phyloP scores from a whole-genome alignment of 495 filamentous ascomycete species.

The Rusavskia elegans region DNA sequence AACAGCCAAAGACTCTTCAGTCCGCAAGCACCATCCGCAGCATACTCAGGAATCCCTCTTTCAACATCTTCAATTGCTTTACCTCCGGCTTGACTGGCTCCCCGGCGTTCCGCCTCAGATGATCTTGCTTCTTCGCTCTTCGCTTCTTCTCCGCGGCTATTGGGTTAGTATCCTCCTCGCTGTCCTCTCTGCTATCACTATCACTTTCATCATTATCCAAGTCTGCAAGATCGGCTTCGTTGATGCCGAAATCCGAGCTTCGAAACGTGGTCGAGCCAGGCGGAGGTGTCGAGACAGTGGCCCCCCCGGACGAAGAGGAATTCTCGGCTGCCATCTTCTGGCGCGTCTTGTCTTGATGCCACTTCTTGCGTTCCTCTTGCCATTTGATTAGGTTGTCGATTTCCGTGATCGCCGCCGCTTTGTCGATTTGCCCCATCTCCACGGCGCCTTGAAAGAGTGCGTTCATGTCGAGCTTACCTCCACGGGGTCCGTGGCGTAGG shows the following conservation, averaged over 20 bases:
- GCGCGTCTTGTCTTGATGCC: constrained; percentile 93
- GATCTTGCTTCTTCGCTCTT: constrained; percentile 57
- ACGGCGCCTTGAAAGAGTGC: constrained; percentile 69
- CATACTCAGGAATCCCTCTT: constrained; percentile 67
- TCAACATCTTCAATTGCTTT: constrained; percentile 60
- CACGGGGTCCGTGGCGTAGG: constrained; percentile 66
- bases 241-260: constrained; percentile 73
- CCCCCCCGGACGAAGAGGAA: constrained; percentile 13
- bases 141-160: constrained; percentile 72
- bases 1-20: constrained; percentile 16
- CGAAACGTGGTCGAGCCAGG: constrained; percentile 43
- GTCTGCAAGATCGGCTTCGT: constrained; percentile 31
- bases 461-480: constrained; percentile 81
- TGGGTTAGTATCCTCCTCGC: constrained; percentile 65
- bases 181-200: constrained; percentile 50
- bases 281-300: constrained; percentile 15
- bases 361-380: constrained; percentile 89
- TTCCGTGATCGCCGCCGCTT: constrained; percentile 55
- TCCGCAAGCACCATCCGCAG: constrained; percentile 74
- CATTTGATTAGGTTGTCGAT: constrained; percentile 76
- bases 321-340: constrained; percentile 91
- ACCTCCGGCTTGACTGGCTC: constrained; percentile 79
- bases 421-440: constrained; percentile 48
- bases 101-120: constrained; percentile 65
- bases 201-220: constrained; percentile 3